Conservation (phyloP, 1,139 yeast species). For the Suhomyces taliae region DNA sequence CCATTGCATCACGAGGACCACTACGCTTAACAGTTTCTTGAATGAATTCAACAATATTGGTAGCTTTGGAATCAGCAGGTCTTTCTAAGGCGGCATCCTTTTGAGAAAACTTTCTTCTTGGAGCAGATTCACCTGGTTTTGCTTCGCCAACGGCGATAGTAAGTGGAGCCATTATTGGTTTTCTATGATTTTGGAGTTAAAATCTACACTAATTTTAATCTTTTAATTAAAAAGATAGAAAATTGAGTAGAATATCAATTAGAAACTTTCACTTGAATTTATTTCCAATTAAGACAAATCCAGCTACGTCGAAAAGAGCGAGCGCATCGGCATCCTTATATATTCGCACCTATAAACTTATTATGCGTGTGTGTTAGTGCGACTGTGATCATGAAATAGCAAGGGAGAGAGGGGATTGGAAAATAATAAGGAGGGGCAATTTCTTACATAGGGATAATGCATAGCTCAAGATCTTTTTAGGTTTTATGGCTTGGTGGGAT, state of each 20-base stretch:
- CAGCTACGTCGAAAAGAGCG: constrained; percentile 6
- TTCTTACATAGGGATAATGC: not conserved
- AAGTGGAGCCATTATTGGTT: constrained; percentile 31
- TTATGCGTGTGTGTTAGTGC: constrained; percentile 1
- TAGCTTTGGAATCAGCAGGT: constrained; percentile 60
- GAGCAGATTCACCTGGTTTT: constrained; percentile 85
- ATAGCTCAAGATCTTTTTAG: not conserved
- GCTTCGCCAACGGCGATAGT: constrained; percentile 80
- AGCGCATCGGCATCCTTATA: constrained; percentile 7
- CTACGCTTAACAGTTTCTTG: constrained; percentile 62
- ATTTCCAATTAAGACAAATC: not conserved
- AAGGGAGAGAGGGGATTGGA: constrained; percentile 4
- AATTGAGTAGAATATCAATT: not conserved
- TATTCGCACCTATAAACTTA: constrained; percentile 1
- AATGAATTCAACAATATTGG: constrained; percentile 70
- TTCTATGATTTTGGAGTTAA: not conserved
- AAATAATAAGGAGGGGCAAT: not conserved
- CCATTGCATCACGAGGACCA: constrained; percentile 61
- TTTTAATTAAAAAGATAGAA: not conserved
- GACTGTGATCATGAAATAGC: constrained; percentile 8
- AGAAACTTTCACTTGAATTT: too few relatives aligned
- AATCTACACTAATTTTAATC: not conserved
- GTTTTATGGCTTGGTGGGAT: too few relatives aligned
- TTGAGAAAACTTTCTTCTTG: constrained; percentile 71
- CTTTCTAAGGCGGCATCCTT: constrained; percentile 55